Base-by-base conservation (phyloP, 352 stramenopile genomes). In the Phytophthora aleatoria region DNA sequence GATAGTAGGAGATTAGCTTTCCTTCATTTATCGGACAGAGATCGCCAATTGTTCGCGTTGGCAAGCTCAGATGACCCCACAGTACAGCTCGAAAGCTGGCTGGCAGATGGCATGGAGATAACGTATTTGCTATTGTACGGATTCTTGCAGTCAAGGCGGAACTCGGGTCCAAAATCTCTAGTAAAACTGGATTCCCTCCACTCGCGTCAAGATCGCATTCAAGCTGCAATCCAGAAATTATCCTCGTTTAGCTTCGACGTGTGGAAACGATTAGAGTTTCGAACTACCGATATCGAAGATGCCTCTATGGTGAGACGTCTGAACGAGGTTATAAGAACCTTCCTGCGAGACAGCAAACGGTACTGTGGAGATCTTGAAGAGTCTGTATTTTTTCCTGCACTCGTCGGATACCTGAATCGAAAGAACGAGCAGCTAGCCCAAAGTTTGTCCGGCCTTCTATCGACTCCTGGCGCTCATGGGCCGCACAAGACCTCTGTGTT, bases 261-360 rank as follows among this genome's bases (percentile, higher is more conserved):
- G n/a, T 70, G 62, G 62, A 70, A 70, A 50, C 41, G 55, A 28
- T 35, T 70, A 45, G 56, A 70, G 20, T 57, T 70, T 16, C 56
- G 56, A n/a, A 56, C 43, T 36, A 41, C 39, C 7, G 62, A 70
- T 49, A 33, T 70, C 16, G 47, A 65, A 51, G 49, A 66, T 47
- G 15, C 44, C 5, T 69, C 26, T 12, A 61, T 70, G 62, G 16
- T 60, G 49, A 65, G 38, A 35, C 49, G 62, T n/a, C 4, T 65
- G 30, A 66, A 65, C 20, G 56, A 57, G 3, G 33, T 70, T 24
- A 28, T 59, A 28, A 61, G 16, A 44, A 13, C n/a, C 3, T 65
- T 70, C 35, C 1, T 70, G 10, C 41, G 33, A 11, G 48, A 56
- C 15, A 64, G 26, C 43, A 52, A 56, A 15, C 12, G 13, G 15